Percentiles rank a stretch among this genome's conserved stretches.
Evolutionary conservation across 2,329 filamentous ascomycete genomes (phyloP).

Genomic region (Cadophora malorum): DNA sequence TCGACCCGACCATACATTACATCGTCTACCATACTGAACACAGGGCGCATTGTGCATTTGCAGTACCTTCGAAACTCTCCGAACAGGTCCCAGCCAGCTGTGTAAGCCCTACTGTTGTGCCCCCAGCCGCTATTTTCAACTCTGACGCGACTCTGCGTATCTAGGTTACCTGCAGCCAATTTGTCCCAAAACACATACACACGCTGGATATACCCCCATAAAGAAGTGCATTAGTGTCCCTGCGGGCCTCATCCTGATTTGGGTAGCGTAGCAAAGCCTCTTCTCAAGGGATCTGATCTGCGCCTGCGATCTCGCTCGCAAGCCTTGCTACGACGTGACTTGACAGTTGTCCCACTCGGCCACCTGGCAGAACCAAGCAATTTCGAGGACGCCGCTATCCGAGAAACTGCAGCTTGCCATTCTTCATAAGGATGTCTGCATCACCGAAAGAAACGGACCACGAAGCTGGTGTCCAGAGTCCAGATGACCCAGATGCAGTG

Average conservation of each 20-base stretch:
- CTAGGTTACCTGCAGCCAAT: constrained; percentile 28
- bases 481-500: constrained; percentile 87
- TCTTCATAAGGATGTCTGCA: constrained; percentile 84
- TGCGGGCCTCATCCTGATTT: constrained; percentile 26
- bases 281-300: constrained; percentile 22
- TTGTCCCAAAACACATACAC: constrained; percentile 24
- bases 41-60: constrained; percentile 40
- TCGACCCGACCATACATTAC: constrained; percentile 14
- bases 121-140: constrained; percentile 20
- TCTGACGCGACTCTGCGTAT: constrained; percentile 35
- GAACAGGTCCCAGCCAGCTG: constrained; percentile 18
- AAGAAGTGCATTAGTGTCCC: constrained; percentile 40
- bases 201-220: constrained; percentile 29
- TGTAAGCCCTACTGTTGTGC: constrained; percentile 31
- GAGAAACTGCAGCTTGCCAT: constrained; percentile 58
- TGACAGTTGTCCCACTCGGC: constrained; percentile 26
- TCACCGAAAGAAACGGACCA: constrained; percentile 86
- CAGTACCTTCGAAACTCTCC: constrained; percentile 26
- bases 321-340: constrained; percentile 27
- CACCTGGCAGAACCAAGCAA: constrained; percentile 30
- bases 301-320: constrained; percentile 25
- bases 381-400: constrained; percentile 36
- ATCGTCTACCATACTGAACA: constrained; percentile 20
- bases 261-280: constrained; percentile 25
- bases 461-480: constrained; percentile 91